A percentile compares a stretch with the other conserved stretches of the same genome.
Evolutionary conservation across 768 basidiomycete genomes (phyloP).

Genomic region (Dioszegia crocea): DNA sequence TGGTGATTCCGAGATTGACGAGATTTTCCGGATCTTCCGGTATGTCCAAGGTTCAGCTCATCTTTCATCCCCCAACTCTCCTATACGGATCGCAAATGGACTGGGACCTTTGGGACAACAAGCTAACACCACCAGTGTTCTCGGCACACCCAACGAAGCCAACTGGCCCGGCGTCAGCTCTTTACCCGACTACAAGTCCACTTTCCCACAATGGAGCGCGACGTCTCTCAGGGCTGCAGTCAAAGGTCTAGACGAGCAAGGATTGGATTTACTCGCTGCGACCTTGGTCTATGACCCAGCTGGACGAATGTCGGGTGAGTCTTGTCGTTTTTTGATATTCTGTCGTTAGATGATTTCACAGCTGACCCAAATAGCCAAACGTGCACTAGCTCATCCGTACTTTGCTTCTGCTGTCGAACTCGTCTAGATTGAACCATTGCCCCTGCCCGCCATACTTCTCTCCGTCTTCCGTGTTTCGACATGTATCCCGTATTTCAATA

Average conservation of each 20-base stretch:
- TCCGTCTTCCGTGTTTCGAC: not conserved
- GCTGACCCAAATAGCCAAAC: conserved; percentile 9
- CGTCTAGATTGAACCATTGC: not conserved
- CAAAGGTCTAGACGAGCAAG: conserved; percentile 66
- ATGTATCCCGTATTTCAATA: not conserved
- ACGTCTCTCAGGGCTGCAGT: conserved; percentile 68
- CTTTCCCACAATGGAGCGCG: conserved; percentile 90
- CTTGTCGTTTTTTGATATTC: not conserved
- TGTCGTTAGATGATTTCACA: not conserved
- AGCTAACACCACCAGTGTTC: conserved; percentile 69
- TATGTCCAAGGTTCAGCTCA: conserved; percentile 48
- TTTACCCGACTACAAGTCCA: conserved; percentile 90
- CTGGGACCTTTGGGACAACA: too few species aligned
- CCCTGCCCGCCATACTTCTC: not conserved
- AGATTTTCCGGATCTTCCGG: conserved; percentile 99
- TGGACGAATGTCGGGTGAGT: conserved; percentile 81
- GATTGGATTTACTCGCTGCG: conserved; percentile 73
- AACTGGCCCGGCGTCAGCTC: conserved; percentile 83
- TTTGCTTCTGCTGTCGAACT: not conserved
- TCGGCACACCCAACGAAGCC: conserved; percentile 90
- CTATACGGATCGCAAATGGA: too few species aligned
- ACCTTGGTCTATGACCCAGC: conserved; percentile 83
- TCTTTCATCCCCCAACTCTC: too few species aligned
- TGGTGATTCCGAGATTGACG: conserved; percentile 98
- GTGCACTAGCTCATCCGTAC: conserved; percentile 6